phyloP scores from a whole-genome alignment of 2,329 filamentous ascomycete species.

The Fusarium mexicanum region DNA sequence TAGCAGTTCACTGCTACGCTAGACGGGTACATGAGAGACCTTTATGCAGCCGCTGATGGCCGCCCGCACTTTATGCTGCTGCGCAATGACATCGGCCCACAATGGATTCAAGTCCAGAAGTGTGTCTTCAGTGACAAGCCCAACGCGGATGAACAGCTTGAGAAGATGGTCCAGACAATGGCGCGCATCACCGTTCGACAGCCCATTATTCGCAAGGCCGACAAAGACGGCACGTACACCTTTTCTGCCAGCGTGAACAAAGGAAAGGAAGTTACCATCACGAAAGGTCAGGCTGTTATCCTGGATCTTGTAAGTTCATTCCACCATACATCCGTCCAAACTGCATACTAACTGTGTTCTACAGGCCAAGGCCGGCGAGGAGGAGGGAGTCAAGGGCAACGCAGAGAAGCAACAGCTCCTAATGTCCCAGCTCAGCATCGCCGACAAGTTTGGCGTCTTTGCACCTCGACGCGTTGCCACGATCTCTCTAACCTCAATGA shows the following conservation, averaged over 20 bases:
- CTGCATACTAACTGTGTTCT: no score
- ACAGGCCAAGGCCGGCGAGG: not conserved
- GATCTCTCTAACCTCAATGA: slow-evolving; percentile 17
- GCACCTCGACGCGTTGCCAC: not conserved
- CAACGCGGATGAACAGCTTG: not conserved
- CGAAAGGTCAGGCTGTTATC: not conserved
- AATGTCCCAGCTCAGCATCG: not conserved
- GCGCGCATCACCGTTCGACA: not conserved
- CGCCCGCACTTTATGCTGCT: not conserved
- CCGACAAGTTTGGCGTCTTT: slow-evolving; percentile 4
- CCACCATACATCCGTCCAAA: no score
- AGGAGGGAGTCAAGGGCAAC: not conserved
- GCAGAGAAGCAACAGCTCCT: not conserved
- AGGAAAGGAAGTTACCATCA: not conserved
- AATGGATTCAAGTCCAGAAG: not conserved
- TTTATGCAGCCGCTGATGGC: not conserved
- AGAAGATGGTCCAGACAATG: not conserved
- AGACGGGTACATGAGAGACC: slow-evolving; percentile 3
- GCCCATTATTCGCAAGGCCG: not conserved
- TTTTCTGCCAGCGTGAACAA: not conserved
- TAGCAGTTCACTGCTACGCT: not conserved
- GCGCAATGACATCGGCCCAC: accelerated
- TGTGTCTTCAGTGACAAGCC: not conserved
- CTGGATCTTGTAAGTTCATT: not conserved
- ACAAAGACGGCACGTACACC: accelerated